Evolutionary conservation across 331 rosid species (phyloP).

Genomic region (Ulmus americana): DNA sequence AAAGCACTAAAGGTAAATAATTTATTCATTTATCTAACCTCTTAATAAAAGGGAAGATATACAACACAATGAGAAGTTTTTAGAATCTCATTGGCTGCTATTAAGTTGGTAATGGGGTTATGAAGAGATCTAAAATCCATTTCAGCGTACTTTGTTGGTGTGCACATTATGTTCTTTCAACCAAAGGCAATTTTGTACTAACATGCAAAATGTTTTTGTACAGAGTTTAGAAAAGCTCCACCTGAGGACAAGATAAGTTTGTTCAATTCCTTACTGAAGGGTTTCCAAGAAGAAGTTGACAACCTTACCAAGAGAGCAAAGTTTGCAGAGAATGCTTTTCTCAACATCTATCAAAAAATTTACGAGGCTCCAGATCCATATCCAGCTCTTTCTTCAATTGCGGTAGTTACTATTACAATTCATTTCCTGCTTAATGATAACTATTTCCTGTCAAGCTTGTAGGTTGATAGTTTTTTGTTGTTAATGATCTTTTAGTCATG

Average conservation of each 20-base stretch:
- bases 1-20: slow-evolving; percentile 73
- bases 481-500: background rate
- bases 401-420: slow-evolving; percentile 52
- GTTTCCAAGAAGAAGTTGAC: slow-evolving; percentile 95
- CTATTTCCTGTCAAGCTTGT: background rate
- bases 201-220: slow-evolving; percentile 9
- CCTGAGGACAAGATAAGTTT: slow-evolving; percentile 64
- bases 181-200: background rate
- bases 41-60: slow-evolving; percentile 9
- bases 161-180: background rate
- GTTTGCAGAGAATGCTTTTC: slow-evolving; percentile 96
- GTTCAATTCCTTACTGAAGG: slow-evolving; percentile 74
- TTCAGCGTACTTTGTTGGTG: background rate
- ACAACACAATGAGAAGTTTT: background rate
- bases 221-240: slow-evolving; percentile 88
- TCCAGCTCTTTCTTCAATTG: slow-evolving; percentile 81
- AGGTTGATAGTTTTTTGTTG: background rate
- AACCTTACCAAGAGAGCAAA: slow-evolving; percentile 92
- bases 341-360: slow-evolving; percentile 87
- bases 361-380: slow-evolving; percentile 99
- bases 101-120: background rate
- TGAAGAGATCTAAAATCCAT: background rate
- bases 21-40: slow-evolving; percentile 8
- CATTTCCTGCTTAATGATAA: slow-evolving; percentile 3
- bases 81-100: background rate